Evolutionary conservation across 2,329 filamentous ascomycete genomes (phyloP), one percentile per base, ranked within the genome.

Genomic region (Apiospora saccharicola): DNA sequence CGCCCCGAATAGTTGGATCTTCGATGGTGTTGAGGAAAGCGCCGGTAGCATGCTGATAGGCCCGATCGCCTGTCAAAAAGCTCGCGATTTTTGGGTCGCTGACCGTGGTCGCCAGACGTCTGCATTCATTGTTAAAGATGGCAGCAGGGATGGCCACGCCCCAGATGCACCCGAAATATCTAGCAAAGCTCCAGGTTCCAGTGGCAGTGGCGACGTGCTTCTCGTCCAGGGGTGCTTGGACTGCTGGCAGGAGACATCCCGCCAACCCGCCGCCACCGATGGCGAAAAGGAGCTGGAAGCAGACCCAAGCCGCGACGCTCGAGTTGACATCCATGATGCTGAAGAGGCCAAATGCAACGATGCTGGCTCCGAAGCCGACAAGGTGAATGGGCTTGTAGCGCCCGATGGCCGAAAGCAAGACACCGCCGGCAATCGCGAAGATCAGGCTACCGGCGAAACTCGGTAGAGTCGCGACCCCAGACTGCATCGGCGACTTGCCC

Each of bases 61-160:
- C 43, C 4, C 67, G 67, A n/a, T 68, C 26, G 5, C 67, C 67
- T 4, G 67, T 37, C 26, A 68, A 44, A 24, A 34, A 30, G 16
- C 43, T 49, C 24, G 37, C 67, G 67, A n/a, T 41, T 24, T 46
- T n/a, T 43, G 41, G n/a, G 67, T 68, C 43, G 67, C 43, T 46
- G 8, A 68, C 10, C 14, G 46, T 46, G 26, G 43, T 49, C 16
- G 67, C 67, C 24, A 49, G 24, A 3, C 67, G 67, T 12, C 57
- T 61, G 30, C 57, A 67, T 47, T 71, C 70, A 44, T 68, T 71
- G 51, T 76, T 74, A 74, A 84, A 84, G 46, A 84, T 78, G 3
- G 79, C 76, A 0, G 79, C 78, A 0, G 80, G 81, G 22, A 86
- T 79, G 0, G 81, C 78, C 1, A 84, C 79, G n/a, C 83, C 84